Base-by-base conservation (phyloP, 2,329 filamentous ascomycete species). In the Alternaria triticimaculans region DNA sequence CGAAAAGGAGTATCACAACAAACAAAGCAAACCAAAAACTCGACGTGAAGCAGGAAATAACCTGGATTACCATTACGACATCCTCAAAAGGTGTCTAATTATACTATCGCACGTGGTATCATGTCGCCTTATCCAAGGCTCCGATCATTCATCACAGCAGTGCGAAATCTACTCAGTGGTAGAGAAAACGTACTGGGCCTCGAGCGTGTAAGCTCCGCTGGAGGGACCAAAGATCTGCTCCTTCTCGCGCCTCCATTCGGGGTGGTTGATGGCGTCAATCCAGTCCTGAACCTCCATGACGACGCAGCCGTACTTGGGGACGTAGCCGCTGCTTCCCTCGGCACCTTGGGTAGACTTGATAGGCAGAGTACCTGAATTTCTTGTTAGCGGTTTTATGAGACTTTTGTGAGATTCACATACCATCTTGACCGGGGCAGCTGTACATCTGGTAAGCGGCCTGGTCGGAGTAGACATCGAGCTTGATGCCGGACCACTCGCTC, bases 261-360 rank as follows among this genome's bases (percentile, higher is more conserved):
- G 94, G 72, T 96, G 88, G 82, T 97, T 97, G 82, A 98, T 96
- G 25, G 87, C 94, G 77, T 97, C 94, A 75, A 97, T 97, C 88
- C 89, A 97, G 79, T 96, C 94, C 84, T 97, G 88, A 12, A 96
- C 92, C 83, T 97, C 95, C 80, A 97, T 87, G 53, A 97, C 95
- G 25, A 97, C 76, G 80, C 95, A 97, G 30, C 93, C 94, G 76
- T 94, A 93, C 83, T 94, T 78, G 60, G 88, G 86, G 25, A 93
- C 90, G 8, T 87, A 87, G 41, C 89, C 84, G 4, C 88, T 87
- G 71, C 89, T 87, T 33, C 70, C 80, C 65, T 87, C 84, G 5
- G 91, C 81, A 15, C 91, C 91, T 78, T 94, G 92, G 0, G 88
- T 90, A 64, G 83, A 82, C 84, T 94, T 94, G 65, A 94, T 72